Evolutionary conservation across 495 filamentous ascomycete species (phyloP).

Genomic region (Neurospora sp.): DNA sequence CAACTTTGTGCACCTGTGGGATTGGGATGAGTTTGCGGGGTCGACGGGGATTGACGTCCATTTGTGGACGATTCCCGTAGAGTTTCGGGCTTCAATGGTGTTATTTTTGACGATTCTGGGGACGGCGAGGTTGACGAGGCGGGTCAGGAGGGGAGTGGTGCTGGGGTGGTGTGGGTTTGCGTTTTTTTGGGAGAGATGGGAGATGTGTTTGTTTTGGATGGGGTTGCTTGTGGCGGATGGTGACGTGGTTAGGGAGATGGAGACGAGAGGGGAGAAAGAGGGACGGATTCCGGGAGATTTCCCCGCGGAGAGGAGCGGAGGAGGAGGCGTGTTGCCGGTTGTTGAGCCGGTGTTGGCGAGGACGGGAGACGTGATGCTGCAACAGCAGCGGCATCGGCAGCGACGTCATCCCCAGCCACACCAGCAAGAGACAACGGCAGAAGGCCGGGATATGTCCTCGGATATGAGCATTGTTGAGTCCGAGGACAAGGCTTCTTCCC

Average conservation of each 20-base stretch:
- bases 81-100: slow-evolving; percentile 55
- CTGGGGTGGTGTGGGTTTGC: slow-evolving; percentile 20
- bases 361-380: not conserved
- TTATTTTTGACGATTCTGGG: slow-evolving; percentile 52
- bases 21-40: slow-evolving; percentile 30
- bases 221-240: slow-evolving; percentile 34
- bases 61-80: slow-evolving; percentile 66
- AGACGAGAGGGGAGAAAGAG: not conserved
- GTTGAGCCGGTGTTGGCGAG: not conserved
- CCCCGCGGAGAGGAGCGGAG: not conserved
- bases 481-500: not conserved
- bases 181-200: slow-evolving; percentile 28
- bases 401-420: not conserved
- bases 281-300: not conserved
- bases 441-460: not conserved
- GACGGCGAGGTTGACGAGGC: slow-evolving; percentile 19
- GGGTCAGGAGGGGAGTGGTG: slow-evolving; percentile 17
- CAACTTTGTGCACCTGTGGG: slow-evolving; percentile 30
- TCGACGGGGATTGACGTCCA: slow-evolving; percentile 52
- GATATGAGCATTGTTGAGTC: not conserved
- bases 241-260: slow-evolving; percentile 23
- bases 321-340: slow-evolving; percentile 2
- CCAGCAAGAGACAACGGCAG: not conserved
- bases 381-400: not conserved
- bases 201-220: slow-evolving; percentile 32